Evolutionary conservation across 2,329 filamentous ascomycete genomes (phyloP), one percentile per base, ranked within the genome.

Genomic region (Penicillium sp.): DNA sequence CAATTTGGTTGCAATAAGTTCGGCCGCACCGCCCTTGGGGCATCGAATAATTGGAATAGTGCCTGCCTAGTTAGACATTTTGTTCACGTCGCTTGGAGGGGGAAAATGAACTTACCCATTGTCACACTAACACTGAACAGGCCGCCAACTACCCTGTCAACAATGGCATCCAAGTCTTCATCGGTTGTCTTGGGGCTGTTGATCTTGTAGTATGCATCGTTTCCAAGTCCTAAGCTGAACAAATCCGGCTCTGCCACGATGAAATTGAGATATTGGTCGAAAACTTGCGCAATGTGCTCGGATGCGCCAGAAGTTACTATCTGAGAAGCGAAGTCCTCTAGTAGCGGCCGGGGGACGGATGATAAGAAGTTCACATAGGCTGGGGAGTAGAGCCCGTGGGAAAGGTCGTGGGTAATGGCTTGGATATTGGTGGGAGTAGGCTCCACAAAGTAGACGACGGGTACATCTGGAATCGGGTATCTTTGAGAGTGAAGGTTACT

Each of bases 51-150:
- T 92, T 6, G 94, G 94, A 63, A 99, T 96, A 2, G 92, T 87
- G 56, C 89, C 89, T 92, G 62, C 60, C 75, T 32, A 13, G 40
- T n/a, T 22, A 50, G 50, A 62, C 24, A 63, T 39, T 27, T 46
- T 34, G 31, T 42, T 42, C 16, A 29, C 14, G 24, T 52, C 11
- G 44, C 24, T 14, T 39, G 4, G 21, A 4, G 21, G 24, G 18
- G 10, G 29, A 10, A n/a, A 27, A 43, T 10, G 31, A 16, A 62
- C 80, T 55, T 81, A 88, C 92, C 93, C 91, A 97, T 96, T 5
- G 94, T 99, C n/a, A 96, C 94, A 56, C 94, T 88, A 46, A 99
- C 94, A 60, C 92, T 97, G 76, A 97, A 99, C n/a, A 99, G 79
- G 0, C 94, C 94, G 67, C 90, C 95, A 47, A 99, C 94, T 60